These are phyloP conservation scores for Hsuehochloa calcarea DNA, from an alignment of 176 grass and related monocot genomes.

Conservation along the genomic window DNA sequence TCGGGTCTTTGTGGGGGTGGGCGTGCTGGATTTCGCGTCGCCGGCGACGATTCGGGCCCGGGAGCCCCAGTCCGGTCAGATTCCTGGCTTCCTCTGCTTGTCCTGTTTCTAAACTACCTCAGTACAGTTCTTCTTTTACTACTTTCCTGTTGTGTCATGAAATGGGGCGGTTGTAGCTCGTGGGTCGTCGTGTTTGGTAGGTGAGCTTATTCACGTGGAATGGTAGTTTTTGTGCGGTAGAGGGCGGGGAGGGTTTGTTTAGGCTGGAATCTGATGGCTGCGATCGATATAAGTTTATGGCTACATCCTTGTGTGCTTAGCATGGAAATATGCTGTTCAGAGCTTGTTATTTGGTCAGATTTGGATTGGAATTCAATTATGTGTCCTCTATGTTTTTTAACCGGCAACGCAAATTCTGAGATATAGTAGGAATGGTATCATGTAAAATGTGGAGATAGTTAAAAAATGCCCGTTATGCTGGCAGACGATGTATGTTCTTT, in stretches of 20 bases:
- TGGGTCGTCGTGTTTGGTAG: not conserved
- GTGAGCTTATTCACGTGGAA: not conserved
- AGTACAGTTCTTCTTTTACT: not conserved
- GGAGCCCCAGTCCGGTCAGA: constrained; percentile 29
- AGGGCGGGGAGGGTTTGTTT: not conserved
- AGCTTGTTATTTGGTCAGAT: not conserved
- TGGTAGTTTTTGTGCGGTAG: not conserved
- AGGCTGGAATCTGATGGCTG: not conserved
- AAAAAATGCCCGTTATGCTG: not conserved
- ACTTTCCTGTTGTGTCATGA: not conserved
- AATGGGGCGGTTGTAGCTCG: not conserved
- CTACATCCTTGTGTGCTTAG: not conserved
- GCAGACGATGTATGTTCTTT: not conserved
- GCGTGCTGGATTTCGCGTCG: constrained; percentile 46
- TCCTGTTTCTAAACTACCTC: not conserved
- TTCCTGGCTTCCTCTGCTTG: not conserved
- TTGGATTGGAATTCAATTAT: not conserved
- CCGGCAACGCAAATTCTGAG: not conserved
- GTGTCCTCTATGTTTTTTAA: not conserved
- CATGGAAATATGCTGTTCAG: not conserved
- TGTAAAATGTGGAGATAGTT: not conserved
- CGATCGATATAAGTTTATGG: not conserved
- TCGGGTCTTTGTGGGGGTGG: not conserved
- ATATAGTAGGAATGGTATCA: not conserved
- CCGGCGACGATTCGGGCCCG: constrained; percentile 37